These are phyloP conservation scores for Dichotomocladium elegans DNA, from an alignment of 371 early-diverging fungal genomes.

Conservation along the genomic window DNA sequence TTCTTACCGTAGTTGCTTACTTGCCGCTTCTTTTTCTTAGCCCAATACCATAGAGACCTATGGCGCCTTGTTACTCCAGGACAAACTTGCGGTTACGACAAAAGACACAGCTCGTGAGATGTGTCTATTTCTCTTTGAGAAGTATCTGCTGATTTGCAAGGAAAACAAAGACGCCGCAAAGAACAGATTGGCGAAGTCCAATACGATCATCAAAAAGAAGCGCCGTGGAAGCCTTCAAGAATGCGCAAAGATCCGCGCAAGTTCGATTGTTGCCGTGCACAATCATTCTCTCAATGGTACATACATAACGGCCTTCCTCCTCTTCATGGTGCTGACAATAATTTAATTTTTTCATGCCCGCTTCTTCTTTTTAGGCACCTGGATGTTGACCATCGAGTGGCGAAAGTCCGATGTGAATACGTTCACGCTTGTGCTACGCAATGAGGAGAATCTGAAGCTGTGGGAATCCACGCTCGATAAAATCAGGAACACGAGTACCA, in stretches of 20 bases:
- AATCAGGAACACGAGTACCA: conserved; percentile 11
- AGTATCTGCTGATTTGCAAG: conserved; percentile 84
- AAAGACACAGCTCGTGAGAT: conserved; percentile 76
- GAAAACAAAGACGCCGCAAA: conserved; percentile 47
- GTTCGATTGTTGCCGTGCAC: conserved; percentile 18
- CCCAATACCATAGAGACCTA: conserved; percentile 49
- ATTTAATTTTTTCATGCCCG: too few relatives aligned
- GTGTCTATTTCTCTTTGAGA: conserved; percentile 85
- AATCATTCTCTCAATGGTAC: conserved; percentile 15
- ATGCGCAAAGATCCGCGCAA: conserved; percentile 55
- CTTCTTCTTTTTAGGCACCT: conserved; percentile 23
- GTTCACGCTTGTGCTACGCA: conserved; percentile 80
- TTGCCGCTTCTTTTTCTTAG: not conserved
- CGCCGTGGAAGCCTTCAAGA: conserved; percentile 60
- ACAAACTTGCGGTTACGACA: conserved; percentile 73
- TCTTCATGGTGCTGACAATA: too few relatives aligned
- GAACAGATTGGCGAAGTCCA: conserved; percentile 36
- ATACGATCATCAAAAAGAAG: conserved; percentile 42
- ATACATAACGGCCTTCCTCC: too few relatives aligned
- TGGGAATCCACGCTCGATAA: conserved; percentile 79
- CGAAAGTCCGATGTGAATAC: conserved; percentile 70
- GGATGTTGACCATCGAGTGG: conserved; percentile 71
- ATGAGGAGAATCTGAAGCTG: conserved; percentile 84
- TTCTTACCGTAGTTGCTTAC: not conserved
- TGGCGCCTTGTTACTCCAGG: conserved; percentile 80